phyloP scores from a whole-genome alignment of 2,329 filamentous ascomycete genomes.

The Colletotrichum chrysophilum region DNA sequence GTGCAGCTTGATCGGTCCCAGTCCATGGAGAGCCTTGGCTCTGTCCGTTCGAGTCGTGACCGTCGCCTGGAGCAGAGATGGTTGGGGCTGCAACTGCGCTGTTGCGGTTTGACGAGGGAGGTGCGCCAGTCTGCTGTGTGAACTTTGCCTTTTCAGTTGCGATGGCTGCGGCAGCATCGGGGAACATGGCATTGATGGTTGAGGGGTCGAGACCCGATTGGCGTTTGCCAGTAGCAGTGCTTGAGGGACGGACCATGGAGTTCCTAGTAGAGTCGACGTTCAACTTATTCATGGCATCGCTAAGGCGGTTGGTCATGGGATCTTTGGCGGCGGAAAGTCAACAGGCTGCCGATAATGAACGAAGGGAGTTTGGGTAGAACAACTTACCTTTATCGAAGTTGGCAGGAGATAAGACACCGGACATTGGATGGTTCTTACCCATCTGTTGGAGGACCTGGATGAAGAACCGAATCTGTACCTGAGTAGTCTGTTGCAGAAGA shows the following conservation, averaged over 20 bases:
- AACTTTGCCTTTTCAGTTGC: conserved; percentile 98
- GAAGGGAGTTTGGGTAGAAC: neutral
- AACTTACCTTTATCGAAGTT: conserved; percentile 91
- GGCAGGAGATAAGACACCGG: conserved; percentile 89
- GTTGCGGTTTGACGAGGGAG: conserved; percentile 90
- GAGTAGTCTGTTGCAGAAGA: conserved; percentile 95
- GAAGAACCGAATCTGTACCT: conserved; percentile 99
- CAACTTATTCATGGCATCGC: conserved; percentile 95
- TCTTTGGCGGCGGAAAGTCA: conserved; percentile 59
- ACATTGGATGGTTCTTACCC: conserved; percentile 98
- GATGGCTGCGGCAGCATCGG: conserved; percentile 97
- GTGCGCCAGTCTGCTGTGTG: conserved; percentile 90
- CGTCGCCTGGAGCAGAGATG: conserved; percentile 73
- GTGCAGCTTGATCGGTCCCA: conserved; percentile 51
- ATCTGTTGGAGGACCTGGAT: conserved; percentile 99
- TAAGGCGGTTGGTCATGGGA: conserved; percentile 95
- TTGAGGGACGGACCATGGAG: conserved; percentile 81
- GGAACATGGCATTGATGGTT: conserved; percentile 98
- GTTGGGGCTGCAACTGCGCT: conserved; percentile 78
- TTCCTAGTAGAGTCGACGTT: conserved; percentile 87
- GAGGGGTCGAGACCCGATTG: conserved; percentile 93
- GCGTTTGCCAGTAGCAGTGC: conserved; percentile 81
- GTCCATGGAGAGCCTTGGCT: conserved; percentile 83
- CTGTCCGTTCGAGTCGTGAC: conserved; percentile 63
- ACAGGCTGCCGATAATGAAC: conserved; percentile 23